phyloP scores from a whole-genome alignment of 2,329 filamentous ascomycete genomes.

The Aspergillus pseudonomiae region DNA sequence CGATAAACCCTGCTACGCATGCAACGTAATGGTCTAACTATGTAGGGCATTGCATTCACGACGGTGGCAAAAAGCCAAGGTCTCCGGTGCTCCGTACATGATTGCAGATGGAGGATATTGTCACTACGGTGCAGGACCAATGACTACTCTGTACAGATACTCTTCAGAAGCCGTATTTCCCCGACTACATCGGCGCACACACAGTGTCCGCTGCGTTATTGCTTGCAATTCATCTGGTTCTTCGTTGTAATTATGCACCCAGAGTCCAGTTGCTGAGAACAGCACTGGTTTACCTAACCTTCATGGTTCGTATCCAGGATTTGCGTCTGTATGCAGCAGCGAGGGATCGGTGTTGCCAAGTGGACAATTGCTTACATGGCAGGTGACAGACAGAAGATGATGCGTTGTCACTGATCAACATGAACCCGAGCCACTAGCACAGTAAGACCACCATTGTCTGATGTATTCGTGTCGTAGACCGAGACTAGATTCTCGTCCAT shows the following conservation, averaged over 20 bases:
- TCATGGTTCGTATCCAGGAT: neutral
- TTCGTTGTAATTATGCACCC: neutral
- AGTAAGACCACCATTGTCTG: neutral
- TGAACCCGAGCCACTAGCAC: neutral
- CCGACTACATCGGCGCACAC: neutral
- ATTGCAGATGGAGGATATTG: neutral
- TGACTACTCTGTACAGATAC: neutral
- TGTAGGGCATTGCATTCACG: neutral
- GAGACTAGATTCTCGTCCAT: neutral
- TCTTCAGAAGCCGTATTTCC: neutral
- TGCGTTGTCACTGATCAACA: constrained; percentile 1
- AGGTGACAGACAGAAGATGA: neutral
- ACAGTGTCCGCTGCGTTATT: neutral
- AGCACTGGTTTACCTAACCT: neutral
- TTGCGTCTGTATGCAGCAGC: neutral
- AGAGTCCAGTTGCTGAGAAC: neutral
- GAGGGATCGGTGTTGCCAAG: neutral
- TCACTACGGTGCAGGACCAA: neutral
- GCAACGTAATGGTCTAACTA: neutral
- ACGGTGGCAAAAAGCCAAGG: neutral
- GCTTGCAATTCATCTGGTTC: neutral
- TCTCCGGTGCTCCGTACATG: neutral
- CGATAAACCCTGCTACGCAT: neutral
- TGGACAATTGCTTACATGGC: neutral
- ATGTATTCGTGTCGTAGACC: neutral